Evolutionary conservation across 208 protist species (phyloP), one percentile per base, ranked within the genome.

Genomic region (Crithidia brevicula): DNA sequence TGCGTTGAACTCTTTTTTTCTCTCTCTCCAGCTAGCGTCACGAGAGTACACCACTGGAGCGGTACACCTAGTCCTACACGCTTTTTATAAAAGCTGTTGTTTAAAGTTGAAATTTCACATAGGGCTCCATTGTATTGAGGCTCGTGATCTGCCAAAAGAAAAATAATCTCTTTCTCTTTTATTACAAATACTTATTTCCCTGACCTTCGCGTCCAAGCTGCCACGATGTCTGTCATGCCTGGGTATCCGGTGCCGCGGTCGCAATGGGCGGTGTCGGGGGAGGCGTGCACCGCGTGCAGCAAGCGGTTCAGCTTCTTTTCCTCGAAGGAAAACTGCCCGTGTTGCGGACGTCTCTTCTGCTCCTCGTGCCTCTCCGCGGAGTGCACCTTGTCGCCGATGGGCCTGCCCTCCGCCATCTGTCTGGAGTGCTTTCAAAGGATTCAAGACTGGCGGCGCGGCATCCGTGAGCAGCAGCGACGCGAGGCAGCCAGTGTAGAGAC

Each of bases 291-390:
- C 2, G 73, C 68, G 10, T 93, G 88, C 47, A 75, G 72, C 25
- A 86, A 87, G 65, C 72, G 53, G 15, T 88, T 93, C 36, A 77
- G 71, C 46, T 76, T 82, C 46, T 81, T 78, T 27, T 76, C 71
- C 10, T 67, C 72, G 23, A 91, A 86, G 52, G 38, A 67, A 13
- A 88, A 87, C 62, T 93, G 88, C 67, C 73, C 82, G 23, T 85
- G 76, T 56, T 93, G 88, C 54, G 82, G 82, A 2, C 74, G 75
- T 22, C 72, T 89, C 22, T 86, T 82, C 54, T 93, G 88, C 68
- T 67, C 82, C 13, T 69, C 83, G 42, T 93, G 88, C 57, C 73
- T 93, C 3, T 65, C 78, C 22, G 69, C 77, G 11, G 72, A 88
- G 49, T 81, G 71, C 49, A 59, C 68, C 7, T 58, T 93, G 33